These are phyloP conservation scores for Ustilago tritici DNA, from an alignment of 1,284 basidiomycete species.

Conservation along the genomic window DNA sequence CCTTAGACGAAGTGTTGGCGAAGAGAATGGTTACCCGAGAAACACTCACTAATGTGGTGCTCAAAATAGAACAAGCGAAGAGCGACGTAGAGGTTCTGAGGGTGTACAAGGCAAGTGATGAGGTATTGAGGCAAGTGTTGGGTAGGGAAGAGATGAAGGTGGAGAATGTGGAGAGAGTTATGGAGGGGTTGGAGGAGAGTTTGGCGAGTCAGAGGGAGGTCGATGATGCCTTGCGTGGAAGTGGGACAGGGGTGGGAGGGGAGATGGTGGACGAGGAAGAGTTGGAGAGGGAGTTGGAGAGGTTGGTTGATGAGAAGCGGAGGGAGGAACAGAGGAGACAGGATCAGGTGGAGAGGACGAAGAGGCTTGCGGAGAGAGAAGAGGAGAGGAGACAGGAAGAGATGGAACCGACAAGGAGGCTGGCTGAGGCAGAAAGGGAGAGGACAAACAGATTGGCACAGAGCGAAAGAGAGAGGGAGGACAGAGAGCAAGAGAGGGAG, in stretches of 20 bases:
- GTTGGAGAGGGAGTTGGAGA: slow-evolving; percentile 10
- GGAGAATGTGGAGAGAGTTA: slow-evolving; percentile 83
- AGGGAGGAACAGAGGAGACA: slow-evolving; percentile 8
- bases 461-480: neutral
- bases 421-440: neutral
- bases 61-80: slow-evolving; percentile 86
- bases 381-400: slow-evolving; percentile 1
- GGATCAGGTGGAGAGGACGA: slow-evolving; percentile 23
- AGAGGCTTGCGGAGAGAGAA: slow-evolving; percentile 18
- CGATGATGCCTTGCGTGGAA: slow-evolving; percentile 78
- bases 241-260: slow-evolving; percentile 31
- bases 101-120: slow-evolving; percentile 83
- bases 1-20: slow-evolving; percentile 80
- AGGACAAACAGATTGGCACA: neutral
- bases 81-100: slow-evolving; percentile 91
- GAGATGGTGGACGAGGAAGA: slow-evolving; percentile 65
- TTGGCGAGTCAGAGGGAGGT: slow-evolving; percentile 84
- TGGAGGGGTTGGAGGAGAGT: slow-evolving; percentile 85
- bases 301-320: slow-evolving; percentile 12
- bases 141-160: slow-evolving; percentile 82
- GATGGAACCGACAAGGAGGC: neutral
- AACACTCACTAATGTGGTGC: slow-evolving; percentile 80
- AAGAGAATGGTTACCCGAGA: slow-evolving; percentile 81
- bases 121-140: slow-evolving; percentile 81
- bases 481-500: slow-evolving; percentile 4